Evolutionary conservation across 176 grass and related monocot genomes (phyloP).

Genomic region (Raddia guianensis): DNA sequence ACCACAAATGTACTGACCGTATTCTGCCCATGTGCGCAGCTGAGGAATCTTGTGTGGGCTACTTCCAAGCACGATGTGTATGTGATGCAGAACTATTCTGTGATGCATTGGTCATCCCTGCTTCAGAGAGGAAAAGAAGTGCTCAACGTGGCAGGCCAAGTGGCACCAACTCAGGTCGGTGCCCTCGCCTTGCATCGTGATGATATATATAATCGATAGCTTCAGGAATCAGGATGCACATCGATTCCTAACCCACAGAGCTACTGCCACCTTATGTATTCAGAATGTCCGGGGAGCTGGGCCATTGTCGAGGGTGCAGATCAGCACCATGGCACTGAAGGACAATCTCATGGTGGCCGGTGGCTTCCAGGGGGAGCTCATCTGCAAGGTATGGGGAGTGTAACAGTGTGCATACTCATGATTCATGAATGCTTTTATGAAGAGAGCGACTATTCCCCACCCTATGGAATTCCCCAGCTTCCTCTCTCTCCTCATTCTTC

Average conservation of each 20-base stretch:
- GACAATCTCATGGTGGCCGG: slow-evolving; percentile 76
- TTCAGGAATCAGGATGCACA: no score
- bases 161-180: slow-evolving; percentile 49
- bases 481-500: no score
- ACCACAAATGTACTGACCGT: slow-evolving; percentile 4
- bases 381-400: slow-evolving; percentile 63
- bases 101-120: slow-evolving; percentile 84
- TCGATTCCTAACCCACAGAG: background rate
- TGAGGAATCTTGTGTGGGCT: slow-evolving; percentile 86
- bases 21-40: slow-evolving; percentile 30
- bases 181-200: background rate
- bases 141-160: slow-evolving; percentile 56
- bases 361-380: slow-evolving; percentile 85
- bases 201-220: background rate
- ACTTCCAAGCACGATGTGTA: slow-evolving; percentile 91
- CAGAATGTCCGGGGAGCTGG: slow-evolving; percentile 48
- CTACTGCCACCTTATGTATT: background rate
- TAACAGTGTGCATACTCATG: background rate
- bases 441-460: no score
- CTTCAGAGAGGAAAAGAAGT: slow-evolving; percentile 55
- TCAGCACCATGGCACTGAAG: slow-evolving; percentile 72
- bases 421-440: background rate
- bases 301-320: slow-evolving; percentile 69
- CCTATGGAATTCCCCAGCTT: no score
- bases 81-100: slow-evolving; percentile 70